A percentile compares a stretch with the other conserved stretches of the same genome.
Evolutionary conservation across 1,284 basidiomycete species (phyloP).

Genomic region (Apiotrichum laibachii): DNA sequence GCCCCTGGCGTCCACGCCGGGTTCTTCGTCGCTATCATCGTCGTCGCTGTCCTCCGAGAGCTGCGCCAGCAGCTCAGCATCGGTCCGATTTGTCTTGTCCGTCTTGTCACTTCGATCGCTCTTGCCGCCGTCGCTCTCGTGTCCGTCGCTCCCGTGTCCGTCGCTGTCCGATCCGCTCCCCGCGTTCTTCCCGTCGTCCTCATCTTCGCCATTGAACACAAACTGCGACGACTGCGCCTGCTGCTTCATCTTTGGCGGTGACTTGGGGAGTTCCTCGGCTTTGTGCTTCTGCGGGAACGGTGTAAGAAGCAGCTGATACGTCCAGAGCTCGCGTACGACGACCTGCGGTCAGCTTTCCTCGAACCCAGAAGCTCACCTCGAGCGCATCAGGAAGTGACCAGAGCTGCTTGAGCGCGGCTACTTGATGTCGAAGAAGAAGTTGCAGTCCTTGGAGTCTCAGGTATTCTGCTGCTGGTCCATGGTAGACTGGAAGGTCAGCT

Average conservation of each 20-base stretch:
- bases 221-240: not conserved
- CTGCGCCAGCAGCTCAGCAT: constrained; percentile 42
- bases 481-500: constrained; percentile 61
- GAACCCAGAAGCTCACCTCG: constrained; percentile 59
- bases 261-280: not conserved
- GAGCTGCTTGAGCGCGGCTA: constrained; percentile 59
- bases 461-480: constrained; percentile 69
- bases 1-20: not conserved
- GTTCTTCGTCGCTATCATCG: constrained; percentile 1
- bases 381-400: constrained; percentile 75
- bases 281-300: constrained; percentile 24
- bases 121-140: constrained; percentile 43
- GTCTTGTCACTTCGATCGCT: not conserved
- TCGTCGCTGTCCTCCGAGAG: constrained; percentile 13
- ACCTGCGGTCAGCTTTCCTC: constrained; percentile 53
- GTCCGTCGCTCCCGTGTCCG: constrained; percentile 11
- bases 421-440: constrained; percentile 70
- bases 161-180: constrained; percentile 23
- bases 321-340: constrained; percentile 77
- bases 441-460: constrained; percentile 79
- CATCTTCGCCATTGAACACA: constrained; percentile 13
- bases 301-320: constrained; percentile 63
- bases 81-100: constrained; percentile 2
- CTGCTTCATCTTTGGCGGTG: not conserved
- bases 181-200: constrained; percentile 18